A percentile compares a stretch with the other conserved stretches of the same genome.
phyloP scores from a whole-genome alignment of 768 basidiomycete genomes.

The Daedaleopsis nitida region DNA sequence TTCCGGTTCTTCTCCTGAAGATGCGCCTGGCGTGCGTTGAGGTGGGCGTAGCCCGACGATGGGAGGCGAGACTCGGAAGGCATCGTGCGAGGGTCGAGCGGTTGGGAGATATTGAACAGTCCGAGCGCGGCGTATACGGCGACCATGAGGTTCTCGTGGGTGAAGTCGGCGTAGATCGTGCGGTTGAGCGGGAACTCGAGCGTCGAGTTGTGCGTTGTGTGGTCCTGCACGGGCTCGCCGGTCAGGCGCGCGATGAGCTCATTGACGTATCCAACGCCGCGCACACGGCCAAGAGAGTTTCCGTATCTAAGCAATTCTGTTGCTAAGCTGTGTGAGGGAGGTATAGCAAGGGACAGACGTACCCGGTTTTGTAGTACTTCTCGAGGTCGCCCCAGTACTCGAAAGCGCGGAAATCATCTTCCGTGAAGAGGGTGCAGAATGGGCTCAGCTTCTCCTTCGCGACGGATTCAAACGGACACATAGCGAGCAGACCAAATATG shows the following conservation, averaged over 20 bases:
- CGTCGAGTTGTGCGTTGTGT: constrained; percentile 77
- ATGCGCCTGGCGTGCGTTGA: neutral
- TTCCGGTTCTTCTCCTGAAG: neutral
- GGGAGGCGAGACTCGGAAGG: neutral
- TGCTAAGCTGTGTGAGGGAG: neutral
- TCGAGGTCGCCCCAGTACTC: constrained; percentile 74
- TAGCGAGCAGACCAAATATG: constrained; percentile 58
- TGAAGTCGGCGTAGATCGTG: constrained; percentile 71
- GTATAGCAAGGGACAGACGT: constrained; percentile 20
- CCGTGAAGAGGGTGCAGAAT: constrained; percentile 74
- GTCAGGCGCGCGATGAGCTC: constrained; percentile 87
- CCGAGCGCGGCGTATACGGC: constrained; percentile 71
- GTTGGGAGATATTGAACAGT: constrained; percentile 30
- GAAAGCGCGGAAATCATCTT: constrained; percentile 62
- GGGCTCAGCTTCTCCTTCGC: constrained; percentile 52
- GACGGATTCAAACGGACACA: constrained; percentile 83
- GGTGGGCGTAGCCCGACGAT: neutral
- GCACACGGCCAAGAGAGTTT: constrained; percentile 66
- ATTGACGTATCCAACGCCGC: constrained; percentile 87
- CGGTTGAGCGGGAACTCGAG: constrained; percentile 77
- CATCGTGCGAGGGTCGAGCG: constrained; percentile 15
- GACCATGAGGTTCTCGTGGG: constrained; percentile 85
- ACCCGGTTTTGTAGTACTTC: constrained; percentile 82
- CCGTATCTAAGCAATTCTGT: constrained; percentile 60
- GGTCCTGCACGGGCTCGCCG: constrained; percentile 57